These are phyloP conservation scores for Cyberlindnera amylophila DNA, from an alignment of 805 yeast species.

Conservation along the genomic window DNA sequence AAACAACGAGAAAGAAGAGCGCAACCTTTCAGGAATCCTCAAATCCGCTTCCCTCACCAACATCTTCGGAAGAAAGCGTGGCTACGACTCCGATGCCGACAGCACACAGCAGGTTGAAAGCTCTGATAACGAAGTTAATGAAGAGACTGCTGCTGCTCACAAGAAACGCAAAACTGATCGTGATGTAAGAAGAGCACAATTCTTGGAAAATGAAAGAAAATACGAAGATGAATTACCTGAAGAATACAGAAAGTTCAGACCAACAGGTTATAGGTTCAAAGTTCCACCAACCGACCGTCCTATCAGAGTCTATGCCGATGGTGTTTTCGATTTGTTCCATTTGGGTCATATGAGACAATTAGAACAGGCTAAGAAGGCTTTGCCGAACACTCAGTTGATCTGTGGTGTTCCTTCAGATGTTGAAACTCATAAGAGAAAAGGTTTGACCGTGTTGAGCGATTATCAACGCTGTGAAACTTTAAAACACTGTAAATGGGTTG, in stretches of 20 bases:
- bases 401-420: conserved; percentile 90
- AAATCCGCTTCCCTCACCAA: conserved; percentile 21
- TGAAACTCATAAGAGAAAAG: conserved; percentile 89
- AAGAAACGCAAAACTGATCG: conserved; percentile 26
- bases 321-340: conserved; percentile 95
- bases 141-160: conserved; percentile 6
- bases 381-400: conserved; percentile 78
- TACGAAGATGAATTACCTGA: conserved; percentile 65
- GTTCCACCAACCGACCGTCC: conserved; percentile 84
- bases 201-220: conserved; percentile 47
- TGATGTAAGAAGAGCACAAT: conserved; percentile 25
- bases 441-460: conserved; percentile 87
- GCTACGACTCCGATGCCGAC: conserved; percentile 16
- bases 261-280: conserved; percentile 72
- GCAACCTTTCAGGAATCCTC: conserved; percentile 15
- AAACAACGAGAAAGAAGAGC: conserved; percentile 10
- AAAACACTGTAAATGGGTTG: conserved; percentile 95
- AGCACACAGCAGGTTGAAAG: conserved; percentile 6
- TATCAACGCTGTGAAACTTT: conserved; percentile 87
- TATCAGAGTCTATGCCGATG: conserved; percentile 94
- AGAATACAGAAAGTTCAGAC: conserved; percentile 72
- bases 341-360: conserved; percentile 97
- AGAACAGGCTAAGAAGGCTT: conserved; percentile 92
- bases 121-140: conserved; percentile 10
- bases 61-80: conserved; percentile 19